Base-by-base conservation (phyloP, 78 protist species). In the Dictyostelium intermedium region DNA sequence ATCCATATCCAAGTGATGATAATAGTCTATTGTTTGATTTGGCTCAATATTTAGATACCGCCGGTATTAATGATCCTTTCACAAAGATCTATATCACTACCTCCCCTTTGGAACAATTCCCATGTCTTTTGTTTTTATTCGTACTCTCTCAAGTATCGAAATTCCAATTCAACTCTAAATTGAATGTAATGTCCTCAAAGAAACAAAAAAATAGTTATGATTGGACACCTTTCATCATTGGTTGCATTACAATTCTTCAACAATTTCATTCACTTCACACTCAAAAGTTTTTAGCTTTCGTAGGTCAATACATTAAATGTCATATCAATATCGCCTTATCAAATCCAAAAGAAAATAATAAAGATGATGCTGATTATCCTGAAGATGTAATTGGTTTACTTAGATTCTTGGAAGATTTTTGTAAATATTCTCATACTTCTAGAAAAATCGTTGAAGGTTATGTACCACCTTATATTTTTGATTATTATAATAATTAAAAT, bases 191-290 rank as follows among this genome's bases (percentile, higher is more conserved):
- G 89, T 53, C 79, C 18, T 7, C 83, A 18, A 37, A 60, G 47
- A 84, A 53, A 81, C 74, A 14, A 61, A 92, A 86, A 91, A 93
- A 91, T 16, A 32, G 60, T 6, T 63, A 91, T 56, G 98, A 97
- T 81, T 98, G 97, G 80, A 72, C 96, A 6, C 95, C 99, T 39
- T 95, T 98, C 30, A 96, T 91, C 34, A 93, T 96, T 37, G 99
- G 99, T 69, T 9, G 97, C 27, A 92, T 96, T 63, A 98, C 99
- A 5, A 74, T 98, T 35, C 96, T 98, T 32, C 95, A 94, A 78
- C 99, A 98, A 92, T 97, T 98, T 87, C 98, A 98, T 96, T 34
- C 97, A 32, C 85, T 93, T 43, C 70, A 70, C 60, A 85, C 95
- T 18, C 85, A 37, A 70, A 86, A 34, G 53, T 97, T 93, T 60